Conservation (phyloP, 2,329 filamentous ascomycete species). For the Hyphodiscus sp. region DNA sequence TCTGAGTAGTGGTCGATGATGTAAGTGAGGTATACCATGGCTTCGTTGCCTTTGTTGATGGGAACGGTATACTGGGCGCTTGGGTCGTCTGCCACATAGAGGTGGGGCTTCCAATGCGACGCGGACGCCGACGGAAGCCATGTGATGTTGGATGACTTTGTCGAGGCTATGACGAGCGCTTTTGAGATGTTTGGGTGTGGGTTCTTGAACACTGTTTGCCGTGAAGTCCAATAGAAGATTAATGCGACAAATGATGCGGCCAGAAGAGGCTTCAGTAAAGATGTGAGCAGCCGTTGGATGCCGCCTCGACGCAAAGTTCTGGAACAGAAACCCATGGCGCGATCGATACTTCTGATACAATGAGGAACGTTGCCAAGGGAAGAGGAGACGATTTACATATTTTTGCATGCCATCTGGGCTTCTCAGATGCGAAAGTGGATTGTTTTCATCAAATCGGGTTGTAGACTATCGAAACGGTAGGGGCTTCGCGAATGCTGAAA, state of each 20-base stretch:
- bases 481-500: slow-evolving; percentile 7
- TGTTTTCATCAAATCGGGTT: slow-evolving; percentile 1
- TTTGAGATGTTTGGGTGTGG: slow-evolving; percentile 6
- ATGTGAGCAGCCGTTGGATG: slow-evolving; percentile 3
- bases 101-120: slow-evolving; percentile 6
- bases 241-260: slow-evolving; percentile 1
- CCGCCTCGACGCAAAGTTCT: background rate
- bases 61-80: slow-evolving; percentile 41
- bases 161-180: slow-evolving; percentile 43
- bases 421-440: slow-evolving; percentile 4
- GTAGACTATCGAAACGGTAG: slow-evolving; percentile 5
- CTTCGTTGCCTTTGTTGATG: slow-evolving; percentile 44
- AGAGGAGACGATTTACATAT: slow-evolving; percentile 6
- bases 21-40: slow-evolving; percentile 46
- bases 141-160: slow-evolving; percentile 35
- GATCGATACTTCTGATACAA: background rate
- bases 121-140: slow-evolving; percentile 11
- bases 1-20: slow-evolving; percentile 52
- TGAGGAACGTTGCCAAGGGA: background rate
- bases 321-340: background rate
- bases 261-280: slow-evolving; percentile 6
- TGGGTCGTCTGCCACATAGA: slow-evolving; percentile 47
- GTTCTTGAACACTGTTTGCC: background rate
- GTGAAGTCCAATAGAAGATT: background rate
- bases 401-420: background rate